Evolutionary conservation across 73 alveolate species (phyloP), one percentile per base, ranked within the genome.

Genomic region (Blepharisma japonicum): DNA sequence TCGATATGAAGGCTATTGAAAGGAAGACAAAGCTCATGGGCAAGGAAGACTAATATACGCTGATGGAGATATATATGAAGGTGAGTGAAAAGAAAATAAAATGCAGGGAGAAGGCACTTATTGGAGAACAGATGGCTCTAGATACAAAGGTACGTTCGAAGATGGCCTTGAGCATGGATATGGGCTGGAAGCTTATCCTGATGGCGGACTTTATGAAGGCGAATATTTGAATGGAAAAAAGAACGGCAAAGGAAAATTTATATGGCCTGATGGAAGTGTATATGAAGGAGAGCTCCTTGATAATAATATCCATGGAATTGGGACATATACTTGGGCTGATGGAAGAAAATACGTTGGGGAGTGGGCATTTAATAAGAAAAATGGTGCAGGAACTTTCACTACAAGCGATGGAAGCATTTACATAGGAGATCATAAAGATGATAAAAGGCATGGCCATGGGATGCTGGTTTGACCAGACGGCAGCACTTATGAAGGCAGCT

Each of bases 31-130:
- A 71, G 83, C 84, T 1, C 71, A 51, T n/a, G 87, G 83, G 6
- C 61, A 71, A 42, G 87, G 87, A 14, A 45, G 79, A 70, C 48
- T 80, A 48, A 56, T 83, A 14, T 83, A 83, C 61, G 87, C 86
- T 39, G 81, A 83, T 78, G 87, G 86, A 32, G 90, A 83, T 53
- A 39, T 80, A 23, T 83, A 85, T 72, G 89, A 85, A 21, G 92
- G 92, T 6, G 9, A 51, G 27, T 85, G 92, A 91, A 46, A 32
- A 7, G 81, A 85, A 54, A 87, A 68, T 76, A 38, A 77, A 55
- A 90, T 87, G 8, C 82, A 92, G 80, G 98, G 98, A 51, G 74
- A 82, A 82, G 87, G 50, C 53, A 86, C 77, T 82, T 87, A 88
- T 20, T 9, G 14, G 11, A n/a, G 23, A n/a, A 14, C 14, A 14